phyloP scores from a whole-genome alignment of 2,329 filamentous ascomycete species.

The Emmonsia crescens region DNA sequence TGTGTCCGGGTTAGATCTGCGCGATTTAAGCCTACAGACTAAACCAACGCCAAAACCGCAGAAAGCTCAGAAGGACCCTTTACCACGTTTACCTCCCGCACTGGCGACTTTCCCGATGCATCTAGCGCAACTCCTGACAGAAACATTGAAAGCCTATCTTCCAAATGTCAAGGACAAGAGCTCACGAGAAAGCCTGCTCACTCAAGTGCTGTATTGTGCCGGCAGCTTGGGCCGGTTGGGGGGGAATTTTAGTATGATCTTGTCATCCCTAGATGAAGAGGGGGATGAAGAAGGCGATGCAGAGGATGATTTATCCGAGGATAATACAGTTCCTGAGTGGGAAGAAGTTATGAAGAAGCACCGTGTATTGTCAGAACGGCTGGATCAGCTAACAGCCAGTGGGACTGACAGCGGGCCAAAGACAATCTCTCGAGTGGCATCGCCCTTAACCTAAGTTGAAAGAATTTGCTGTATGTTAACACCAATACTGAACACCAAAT shows the following conservation, averaged over 20 bases:
- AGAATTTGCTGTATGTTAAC: neutral
- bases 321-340: slow-evolving; percentile 53
- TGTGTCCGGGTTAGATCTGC: slow-evolving; percentile 20
- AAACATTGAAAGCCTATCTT: slow-evolving; percentile 64
- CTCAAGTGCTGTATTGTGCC: slow-evolving; percentile 86
- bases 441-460: neutral
- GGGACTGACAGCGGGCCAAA: slow-evolving; percentile 8
- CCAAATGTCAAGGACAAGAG: slow-evolving; percentile 71
- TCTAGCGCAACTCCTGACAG: slow-evolving; percentile 67
- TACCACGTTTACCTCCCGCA: slow-evolving; percentile 56
- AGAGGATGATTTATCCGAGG: slow-evolving; percentile 35
- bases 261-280: slow-evolving; percentile 48
- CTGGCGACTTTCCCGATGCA: slow-evolving; percentile 76
- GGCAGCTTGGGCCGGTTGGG: slow-evolving; percentile 81
- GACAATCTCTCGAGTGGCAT: slow-evolving; percentile 8
- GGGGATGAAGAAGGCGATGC: slow-evolving; percentile 29
- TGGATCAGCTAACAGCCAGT: slow-evolving; percentile 31
- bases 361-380: slow-evolving; percentile 65
- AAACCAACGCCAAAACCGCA: slow-evolving; percentile 17
- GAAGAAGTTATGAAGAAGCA: slow-evolving; percentile 82
- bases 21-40: slow-evolving; percentile 13
- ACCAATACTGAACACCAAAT: neutral
- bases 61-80: slow-evolving; percentile 20
- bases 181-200: slow-evolving; percentile 75
- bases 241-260: slow-evolving; percentile 82